Evolutionary conservation across 2,329 filamentous ascomycete genomes (phyloP).

Genomic region (Claviceps purpurea): DNA sequence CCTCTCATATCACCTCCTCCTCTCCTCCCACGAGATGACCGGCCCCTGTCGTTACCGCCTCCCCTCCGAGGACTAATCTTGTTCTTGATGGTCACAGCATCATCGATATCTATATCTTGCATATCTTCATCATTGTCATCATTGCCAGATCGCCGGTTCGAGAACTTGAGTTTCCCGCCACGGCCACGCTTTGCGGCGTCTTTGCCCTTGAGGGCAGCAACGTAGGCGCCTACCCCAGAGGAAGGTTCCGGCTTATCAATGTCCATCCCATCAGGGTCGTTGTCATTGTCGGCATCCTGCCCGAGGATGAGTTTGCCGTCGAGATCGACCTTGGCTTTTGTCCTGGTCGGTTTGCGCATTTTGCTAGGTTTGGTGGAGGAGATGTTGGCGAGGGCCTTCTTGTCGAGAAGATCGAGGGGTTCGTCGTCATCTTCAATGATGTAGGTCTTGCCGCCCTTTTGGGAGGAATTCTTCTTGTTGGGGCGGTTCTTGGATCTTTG

Average conservation of each 20-base stretch:
- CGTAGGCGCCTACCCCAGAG: constrained; percentile 52
- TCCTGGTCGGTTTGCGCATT: constrained; percentile 39
- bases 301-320: constrained; percentile 74
- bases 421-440: constrained; percentile 93
- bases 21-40: constrained; percentile 18
- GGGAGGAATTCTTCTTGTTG: constrained; percentile 31
- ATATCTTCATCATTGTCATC: constrained; percentile 34
- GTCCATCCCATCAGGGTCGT: constrained; percentile 44
- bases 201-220: constrained; percentile 54
- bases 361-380: constrained; percentile 75
- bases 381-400: constrained; percentile 80
- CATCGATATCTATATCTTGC: constrained; percentile 40
- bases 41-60: constrained; percentile 11
- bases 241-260: constrained; percentile 51
- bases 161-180: constrained; percentile 58
- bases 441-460: constrained; percentile 59
- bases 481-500: constrained; percentile 16
- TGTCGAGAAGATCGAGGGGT: constrained; percentile 84
- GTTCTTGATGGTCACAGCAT: constrained; percentile 38
- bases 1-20: constrained; percentile 13
- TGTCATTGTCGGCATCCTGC: constrained; percentile 35
- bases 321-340: constrained; percentile 55
- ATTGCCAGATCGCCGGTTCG: constrained; percentile 41
- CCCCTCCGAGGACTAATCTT: constrained; percentile 26
- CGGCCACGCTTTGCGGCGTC: constrained; percentile 52